Evolutionary conservation across 2,329 filamentous ascomycete species (phyloP), one percentile per base, ranked within the genome.

Genomic region (Cadophora sp.): DNA sequence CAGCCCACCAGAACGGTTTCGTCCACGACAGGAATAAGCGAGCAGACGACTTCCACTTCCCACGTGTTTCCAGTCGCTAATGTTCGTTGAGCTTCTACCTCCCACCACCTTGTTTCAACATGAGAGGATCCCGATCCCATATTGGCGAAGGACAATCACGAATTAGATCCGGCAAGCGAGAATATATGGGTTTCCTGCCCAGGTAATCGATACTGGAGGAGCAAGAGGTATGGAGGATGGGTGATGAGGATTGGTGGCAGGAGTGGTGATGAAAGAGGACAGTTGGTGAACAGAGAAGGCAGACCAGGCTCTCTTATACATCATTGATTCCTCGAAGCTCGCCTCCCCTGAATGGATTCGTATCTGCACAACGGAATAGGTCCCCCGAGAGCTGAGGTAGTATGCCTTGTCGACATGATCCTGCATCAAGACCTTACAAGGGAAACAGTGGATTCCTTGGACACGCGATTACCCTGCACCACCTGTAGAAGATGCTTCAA

Each of bases 91-190:
- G 56, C 56, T 46, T 46, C 24, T 60, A 22, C 37, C 22, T 60
- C 56, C 56, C 34, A 60, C 29, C 29, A 56, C 37, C 37, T 40
- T 24, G 14, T 26, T 26, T 43, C 56, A 27, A 60, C 9, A n/a
- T 34, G 56, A 60, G 56, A 60, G 19, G 34, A 43, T 60, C 22
- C 34, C 37, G 56, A 60, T 46, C 56, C 56, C 22, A 60, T 60
- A 56, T 34, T 37, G 3, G 53, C 27, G 26, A 37, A 34, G 29
- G n/a, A 29, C 40, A 37, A 56, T 22, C 6, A 37, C 29, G 29
- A 19, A 22, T 56, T 37, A 19, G 53, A 37, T 6, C 26, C 53
- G 16, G 29, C 53, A 56, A 56, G 53, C 29, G 29, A 56, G 29
- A 56, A 56, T 29, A 34, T 29, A 56, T 37, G 19, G 53, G 22